phyloP scores from a whole-genome alignment of 306 rosid genomes.

The Sindora glabra region DNA sequence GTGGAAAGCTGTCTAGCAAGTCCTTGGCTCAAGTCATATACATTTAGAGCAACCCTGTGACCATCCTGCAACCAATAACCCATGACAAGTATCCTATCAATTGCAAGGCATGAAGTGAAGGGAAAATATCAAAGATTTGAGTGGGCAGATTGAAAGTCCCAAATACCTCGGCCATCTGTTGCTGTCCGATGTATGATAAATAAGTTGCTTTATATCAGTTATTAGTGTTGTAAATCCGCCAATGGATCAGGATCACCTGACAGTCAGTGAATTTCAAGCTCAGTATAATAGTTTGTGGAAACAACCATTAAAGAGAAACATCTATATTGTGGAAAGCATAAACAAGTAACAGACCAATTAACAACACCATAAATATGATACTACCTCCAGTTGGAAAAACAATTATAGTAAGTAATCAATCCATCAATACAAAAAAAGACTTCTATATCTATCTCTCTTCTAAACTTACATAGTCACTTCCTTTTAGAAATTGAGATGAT shows the following conservation, averaged over 20 bases:
- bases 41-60: slow-evolving; percentile 60
- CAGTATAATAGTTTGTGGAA: not conserved
- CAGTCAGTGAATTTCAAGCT: not conserved
- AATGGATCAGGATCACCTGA: slow-evolving; percentile 3
- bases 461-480: too few relatives aligned
- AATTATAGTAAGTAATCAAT: too few relatives aligned
- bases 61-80: slow-evolving; percentile 71
- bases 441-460: too few relatives aligned
- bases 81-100: not conserved
- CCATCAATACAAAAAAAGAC: too few relatives aligned
- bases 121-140: too few relatives aligned
- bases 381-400: not conserved
- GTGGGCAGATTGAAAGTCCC: not conserved
- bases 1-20: slow-evolving; percentile 81
- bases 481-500: too few relatives aligned
- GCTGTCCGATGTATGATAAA: not conserved
- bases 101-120: not conserved
- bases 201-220: not conserved
- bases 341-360: not conserved
- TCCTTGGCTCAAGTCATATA: slow-evolving; percentile 93
- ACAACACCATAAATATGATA: not conserved
- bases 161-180: slow-evolving; percentile 71
- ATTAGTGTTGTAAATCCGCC: not conserved
- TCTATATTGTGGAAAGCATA: too few relatives aligned
- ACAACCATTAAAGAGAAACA: not conserved